Percentiles rank a stretch among this genome's conserved stretches.
Conservation (phyloP, 306 rosid genomes). For the Bauhinia variegata region DNA sequence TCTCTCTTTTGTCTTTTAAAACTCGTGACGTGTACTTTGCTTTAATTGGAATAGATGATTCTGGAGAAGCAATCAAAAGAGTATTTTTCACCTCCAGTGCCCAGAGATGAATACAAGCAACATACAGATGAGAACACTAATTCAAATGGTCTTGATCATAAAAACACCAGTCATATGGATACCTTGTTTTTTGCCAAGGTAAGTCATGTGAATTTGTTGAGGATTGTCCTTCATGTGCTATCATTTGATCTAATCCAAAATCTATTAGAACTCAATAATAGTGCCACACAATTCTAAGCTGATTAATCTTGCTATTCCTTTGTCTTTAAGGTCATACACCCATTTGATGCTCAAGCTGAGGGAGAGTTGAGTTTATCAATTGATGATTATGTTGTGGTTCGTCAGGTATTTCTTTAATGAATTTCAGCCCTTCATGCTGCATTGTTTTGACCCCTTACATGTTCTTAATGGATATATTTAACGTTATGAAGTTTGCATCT, state of each 20-base stretch:
- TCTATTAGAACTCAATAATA: too few relatives aligned
- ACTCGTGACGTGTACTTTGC: conserved; percentile 22
- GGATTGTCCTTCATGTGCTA: too few relatives aligned
- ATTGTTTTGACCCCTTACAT: conserved; percentile 7
- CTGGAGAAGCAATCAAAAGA: conserved; percentile 60
- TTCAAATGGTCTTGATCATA: conserved; percentile 47
- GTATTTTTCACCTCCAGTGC: conserved; percentile 40
- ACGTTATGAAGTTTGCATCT: neutral
- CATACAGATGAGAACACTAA: conserved; percentile 46
- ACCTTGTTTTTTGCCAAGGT: conserved; percentile 71
- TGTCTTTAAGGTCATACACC: conserved; percentile 71
- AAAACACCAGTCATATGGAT: conserved; percentile 45
- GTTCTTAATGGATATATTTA: neutral
- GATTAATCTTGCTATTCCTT: conserved; percentile 26
- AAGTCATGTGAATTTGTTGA: conserved; percentile 32
- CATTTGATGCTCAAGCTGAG: conserved; percentile 88
- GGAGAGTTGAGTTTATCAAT: conserved; percentile 80
- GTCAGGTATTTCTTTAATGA: conserved; percentile 61
- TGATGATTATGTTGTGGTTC: conserved; percentile 78
- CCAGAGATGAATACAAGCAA: conserved; percentile 47
- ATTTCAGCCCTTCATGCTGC: conserved; percentile 3
- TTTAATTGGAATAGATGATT: conserved; percentile 61
- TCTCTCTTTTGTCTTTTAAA: conserved; percentile 15
- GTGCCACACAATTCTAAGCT: conserved; percentile 11
- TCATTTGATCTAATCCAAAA: too few relatives aligned